These are phyloP conservation scores for Cornus kousa DNA, from an alignment of 148 eudicot species.

Conservation along the genomic window DNA sequence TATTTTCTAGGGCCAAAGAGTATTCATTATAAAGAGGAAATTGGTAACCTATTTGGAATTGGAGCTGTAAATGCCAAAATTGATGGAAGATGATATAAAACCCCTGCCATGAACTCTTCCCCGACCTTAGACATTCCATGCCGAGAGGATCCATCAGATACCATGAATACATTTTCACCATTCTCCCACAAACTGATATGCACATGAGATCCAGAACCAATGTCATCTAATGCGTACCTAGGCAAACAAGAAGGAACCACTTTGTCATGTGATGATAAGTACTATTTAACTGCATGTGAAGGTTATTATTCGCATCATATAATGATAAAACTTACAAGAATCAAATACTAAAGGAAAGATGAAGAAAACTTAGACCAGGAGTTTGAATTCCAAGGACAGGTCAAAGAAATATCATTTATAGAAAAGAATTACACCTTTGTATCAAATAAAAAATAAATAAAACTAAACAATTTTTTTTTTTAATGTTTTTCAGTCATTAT, in stretches of 20 bases:
- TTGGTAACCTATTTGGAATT: constrained; percentile 69
- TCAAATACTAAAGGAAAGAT: not conserved
- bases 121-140: constrained; percentile 87
- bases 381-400: not conserved
- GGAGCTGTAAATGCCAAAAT: constrained; percentile 93
- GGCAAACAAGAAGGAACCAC: constrained; percentile 9
- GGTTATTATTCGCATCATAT: not conserved
- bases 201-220: constrained; percentile 97
- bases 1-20: too few relatives aligned
- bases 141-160: constrained; percentile 40
- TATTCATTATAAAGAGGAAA: not conserved
- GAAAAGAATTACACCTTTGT: not conserved
- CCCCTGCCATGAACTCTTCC: constrained; percentile 98
- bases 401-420: too few relatives aligned
- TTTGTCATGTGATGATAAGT: constrained; percentile 6
- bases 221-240: constrained; percentile 75
- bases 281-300: not conserved
- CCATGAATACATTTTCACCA: constrained; percentile 84
- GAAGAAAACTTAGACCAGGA: not conserved
- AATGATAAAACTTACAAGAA: not conserved
- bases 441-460: not conserved
- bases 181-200: constrained; percentile 85
- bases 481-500: too few relatives aligned
- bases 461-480: too few relatives aligned
- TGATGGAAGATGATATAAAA: constrained; percentile 87